Evolutionary conservation across 352 stramenopile species (phyloP).

Genomic region (Globisporangium nunn): DNA sequence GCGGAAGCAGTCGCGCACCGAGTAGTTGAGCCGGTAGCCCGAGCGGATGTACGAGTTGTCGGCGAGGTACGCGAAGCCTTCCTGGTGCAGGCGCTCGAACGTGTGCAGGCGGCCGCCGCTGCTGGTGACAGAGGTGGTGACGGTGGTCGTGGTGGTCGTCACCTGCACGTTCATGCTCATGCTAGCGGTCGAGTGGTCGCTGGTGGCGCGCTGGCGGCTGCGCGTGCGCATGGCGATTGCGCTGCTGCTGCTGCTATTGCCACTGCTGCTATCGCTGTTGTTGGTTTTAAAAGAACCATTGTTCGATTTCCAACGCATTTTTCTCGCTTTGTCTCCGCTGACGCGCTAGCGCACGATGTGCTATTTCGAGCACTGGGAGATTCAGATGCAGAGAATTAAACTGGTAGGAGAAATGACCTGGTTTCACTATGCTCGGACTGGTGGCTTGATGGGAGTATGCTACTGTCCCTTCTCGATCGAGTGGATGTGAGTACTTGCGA

Average conservation of each 20-base stretch:
- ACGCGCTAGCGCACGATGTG: neutral
- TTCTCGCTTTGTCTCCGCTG: neutral
- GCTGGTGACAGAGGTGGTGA: neutral
- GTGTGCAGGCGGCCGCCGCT: slow-evolving; percentile 37
- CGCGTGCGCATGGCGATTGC: slow-evolving; percentile 13
- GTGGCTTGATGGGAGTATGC: too few relatives aligned
- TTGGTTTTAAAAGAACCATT: slow-evolving; percentile 3
- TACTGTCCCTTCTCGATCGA: too few relatives aligned
- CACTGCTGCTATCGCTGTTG: too few relatives aligned
- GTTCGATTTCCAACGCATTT: neutral
- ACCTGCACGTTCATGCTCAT: neutral
- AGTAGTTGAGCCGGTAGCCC: slow-evolving; percentile 83
- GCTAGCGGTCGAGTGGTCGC: neutral
- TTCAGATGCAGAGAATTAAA: neutral
- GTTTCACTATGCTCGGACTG: too few relatives aligned
- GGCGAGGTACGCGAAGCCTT: slow-evolving; percentile 74
- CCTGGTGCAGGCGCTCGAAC: slow-evolving; percentile 69
- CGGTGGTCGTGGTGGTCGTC: slow-evolving; percentile 8
- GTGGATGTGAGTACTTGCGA: too few relatives aligned
- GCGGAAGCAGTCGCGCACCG: slow-evolving; percentile 58
- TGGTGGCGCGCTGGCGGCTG: slow-evolving; percentile 10
- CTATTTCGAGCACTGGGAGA: slow-evolving; percentile 10
- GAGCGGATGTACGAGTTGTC: slow-evolving; percentile 86
- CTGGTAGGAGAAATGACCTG: too few relatives aligned
- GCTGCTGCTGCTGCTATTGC: neutral